These are phyloP conservation scores for Camptophora hylomeconis DNA, from an alignment of 2,329 filamentous ascomycete species.

Conservation along the genomic window DNA sequence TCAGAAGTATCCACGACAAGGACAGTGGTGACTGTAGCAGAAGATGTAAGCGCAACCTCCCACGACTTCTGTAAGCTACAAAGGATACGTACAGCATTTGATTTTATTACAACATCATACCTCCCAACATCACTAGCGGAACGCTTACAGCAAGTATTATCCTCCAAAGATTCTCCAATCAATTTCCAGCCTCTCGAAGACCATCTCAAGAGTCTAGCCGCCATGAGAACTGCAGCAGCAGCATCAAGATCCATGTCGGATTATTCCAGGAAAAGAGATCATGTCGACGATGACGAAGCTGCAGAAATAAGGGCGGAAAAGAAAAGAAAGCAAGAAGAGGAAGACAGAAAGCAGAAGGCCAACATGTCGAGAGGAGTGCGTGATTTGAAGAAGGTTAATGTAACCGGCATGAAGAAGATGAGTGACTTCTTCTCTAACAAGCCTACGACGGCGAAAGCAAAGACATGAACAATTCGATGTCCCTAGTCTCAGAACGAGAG, in stretches of 20 bases:
- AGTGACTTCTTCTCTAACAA: slow-evolving; percentile 79
- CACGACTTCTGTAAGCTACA: slow-evolving; percentile 33
- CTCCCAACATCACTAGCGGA: slow-evolving; percentile 27
- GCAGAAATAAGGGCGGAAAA: slow-evolving; percentile 54
- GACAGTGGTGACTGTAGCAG: slow-evolving; percentile 22
- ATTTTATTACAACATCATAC: slow-evolving; percentile 39
- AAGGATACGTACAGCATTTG: slow-evolving; percentile 35
- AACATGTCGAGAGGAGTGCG: slow-evolving; percentile 62
- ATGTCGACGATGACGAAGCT: slow-evolving; percentile 30
- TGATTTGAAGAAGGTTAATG: slow-evolving; percentile 80
- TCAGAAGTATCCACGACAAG: slow-evolving; percentile 26
- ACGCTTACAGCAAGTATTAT: too few species aligned
- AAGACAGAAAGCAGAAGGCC: slow-evolving; percentile 72
- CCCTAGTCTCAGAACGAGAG: too few species aligned
- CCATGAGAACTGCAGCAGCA: slow-evolving; percentile 57
- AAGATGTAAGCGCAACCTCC: slow-evolving; percentile 25
- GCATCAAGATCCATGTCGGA: slow-evolving; percentile 47
- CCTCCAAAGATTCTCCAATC: slow-evolving; percentile 29
- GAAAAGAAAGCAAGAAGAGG: slow-evolving; percentile 74
- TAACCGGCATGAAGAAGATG: slow-evolving; percentile 90
- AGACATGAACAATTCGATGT: too few species aligned
- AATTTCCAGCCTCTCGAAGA: slow-evolving; percentile 60
- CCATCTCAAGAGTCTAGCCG: slow-evolving; percentile 54
- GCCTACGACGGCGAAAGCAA: slow-evolving; percentile 15
- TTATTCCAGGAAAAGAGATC: slow-evolving; percentile 29